Percentiles rank a stretch among this genome's conserved stretches.
Conservation (phyloP, 75 land plant genomes). For the Cunninghamia lanceolata region DNA sequence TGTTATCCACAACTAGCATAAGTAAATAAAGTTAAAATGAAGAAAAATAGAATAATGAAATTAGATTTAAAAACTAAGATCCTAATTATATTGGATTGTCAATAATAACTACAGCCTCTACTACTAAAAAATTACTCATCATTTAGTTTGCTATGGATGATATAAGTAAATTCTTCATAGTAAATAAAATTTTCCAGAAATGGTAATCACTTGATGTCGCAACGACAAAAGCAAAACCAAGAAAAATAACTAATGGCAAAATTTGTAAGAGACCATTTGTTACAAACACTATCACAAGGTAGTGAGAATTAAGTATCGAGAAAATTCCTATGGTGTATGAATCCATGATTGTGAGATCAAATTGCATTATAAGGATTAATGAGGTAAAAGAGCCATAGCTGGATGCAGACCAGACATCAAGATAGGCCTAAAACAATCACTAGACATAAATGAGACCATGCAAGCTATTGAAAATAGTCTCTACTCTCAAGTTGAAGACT, state of each 20-base stretch:
- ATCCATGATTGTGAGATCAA: not conserved
- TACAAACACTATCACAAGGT: not conserved
- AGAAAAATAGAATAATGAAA: not conserved
- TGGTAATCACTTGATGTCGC: not conserved
- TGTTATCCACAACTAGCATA: not conserved
- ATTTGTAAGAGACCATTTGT: not conserved
- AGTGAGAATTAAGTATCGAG: not conserved
- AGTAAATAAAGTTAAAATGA: not conserved
- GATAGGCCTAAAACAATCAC: not conserved
- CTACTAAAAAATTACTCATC: not conserved
- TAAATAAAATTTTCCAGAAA: not conserved
- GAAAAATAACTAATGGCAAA: not conserved
- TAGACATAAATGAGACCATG: not conserved
- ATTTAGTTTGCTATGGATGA: not conserved
- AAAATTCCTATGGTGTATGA: not conserved
- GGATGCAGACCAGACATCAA: not conserved
- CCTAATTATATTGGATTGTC: not conserved
- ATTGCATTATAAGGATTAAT: not conserved
- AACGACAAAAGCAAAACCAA: not conserved
- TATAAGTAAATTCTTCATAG: not conserved
- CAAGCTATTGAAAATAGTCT: not conserved
- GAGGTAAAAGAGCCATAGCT: not conserved
- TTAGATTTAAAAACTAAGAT: not conserved
- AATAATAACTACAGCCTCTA: not conserved
- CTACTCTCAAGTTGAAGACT: not conserved